Conservation (phyloP, 768 basidiomycete species). For the Coprinopsis strossmayeri region DNA sequence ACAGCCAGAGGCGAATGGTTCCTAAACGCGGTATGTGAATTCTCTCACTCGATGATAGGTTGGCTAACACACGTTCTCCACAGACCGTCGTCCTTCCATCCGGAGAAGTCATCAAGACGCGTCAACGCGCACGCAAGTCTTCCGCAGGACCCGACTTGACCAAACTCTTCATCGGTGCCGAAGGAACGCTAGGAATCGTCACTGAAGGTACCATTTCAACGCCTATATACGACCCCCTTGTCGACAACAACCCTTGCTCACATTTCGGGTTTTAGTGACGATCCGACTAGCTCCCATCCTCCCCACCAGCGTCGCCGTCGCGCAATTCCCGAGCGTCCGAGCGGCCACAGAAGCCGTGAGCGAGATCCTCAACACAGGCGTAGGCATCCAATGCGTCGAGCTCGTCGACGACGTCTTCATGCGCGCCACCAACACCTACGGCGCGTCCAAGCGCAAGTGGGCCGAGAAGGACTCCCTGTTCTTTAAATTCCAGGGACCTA, state of each 20-base stretch:
- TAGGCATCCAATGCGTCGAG: slow-evolving; percentile 83
- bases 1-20: slow-evolving; percentile 92
- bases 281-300: slow-evolving; percentile 75
- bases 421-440: slow-evolving; percentile 50
- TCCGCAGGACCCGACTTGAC: slow-evolving; percentile 84
- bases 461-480: slow-evolving; percentile 66
- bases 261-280: slow-evolving; percentile 64
- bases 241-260: neutral
- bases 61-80: neutral
- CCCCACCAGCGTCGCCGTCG: slow-evolving; percentile 78
- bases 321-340: slow-evolving; percentile 71
- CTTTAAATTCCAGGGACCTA: slow-evolving; percentile 82
- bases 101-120: slow-evolving; percentile 88
- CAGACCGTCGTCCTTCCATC: slow-evolving; percentile 87
- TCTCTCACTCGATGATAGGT: neutral
- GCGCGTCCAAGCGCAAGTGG: slow-evolving; percentile 49
- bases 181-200: slow-evolving; percentile 77
- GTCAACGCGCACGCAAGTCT: slow-evolving; percentile 71
- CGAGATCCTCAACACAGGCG: slow-evolving; percentile 65
- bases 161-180: slow-evolving; percentile 82
- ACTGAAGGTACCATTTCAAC: slow-evolving; percentile 57
- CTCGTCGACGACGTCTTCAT: slow-evolving; percentile 71
- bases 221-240: neutral
- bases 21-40: slow-evolving; percentile 60
- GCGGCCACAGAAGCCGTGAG: slow-evolving; percentile 69